Evolutionary conservation across 2,329 filamentous ascomycete species (phyloP), one percentile per base, ranked within the genome.

Genomic region (Falciphora oryzae): DNA sequence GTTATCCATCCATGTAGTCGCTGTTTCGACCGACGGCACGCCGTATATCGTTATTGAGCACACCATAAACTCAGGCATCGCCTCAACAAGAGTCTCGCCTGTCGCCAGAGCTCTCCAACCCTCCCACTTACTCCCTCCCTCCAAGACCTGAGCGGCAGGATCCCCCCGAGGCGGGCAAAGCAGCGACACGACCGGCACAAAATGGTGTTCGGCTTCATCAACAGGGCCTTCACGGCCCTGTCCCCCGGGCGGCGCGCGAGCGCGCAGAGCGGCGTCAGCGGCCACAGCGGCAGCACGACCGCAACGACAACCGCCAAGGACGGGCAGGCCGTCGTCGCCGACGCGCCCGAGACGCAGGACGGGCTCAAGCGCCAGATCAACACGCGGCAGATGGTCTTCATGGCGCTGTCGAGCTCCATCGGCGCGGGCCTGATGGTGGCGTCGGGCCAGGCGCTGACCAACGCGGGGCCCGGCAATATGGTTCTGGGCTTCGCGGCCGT

Each of bases 401-500:
- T 86, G 83, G 84, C 84, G 7, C 74, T 86, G 68, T 88, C 82
- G 68, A 85, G 78, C 70, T 89, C 80, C 76, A 86, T 83, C 66
- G 90, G 90, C 0, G 89, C 90, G 4, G 89, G 90, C 28, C 78
- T 93, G 57, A 81, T 93, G 3, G 86, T 92, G 64, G 90, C 89
- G 22, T 83, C 87, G 3, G 90, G 90, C 50, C 85, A 87, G 60
- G 90, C 90, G 0, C 77, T 93, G 29, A 79, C 83, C 18, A 84
- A 81, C 57, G 89, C 89, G 64, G 90, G 90, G 0, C 90, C 90
- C 22, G 90, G 88, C 0, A 86, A 88, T 0, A 75, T 92, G 62
- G 73, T 93, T 38, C 91, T 93, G 71, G 89, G 89, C 1, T 93
- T 93, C 68, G 85, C 81, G 13, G 77, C 91, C 38, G 89, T 92